Evolutionary conservation across 1,139 yeast species (phyloP).

Genomic region (Hansenula sp.): DNA sequence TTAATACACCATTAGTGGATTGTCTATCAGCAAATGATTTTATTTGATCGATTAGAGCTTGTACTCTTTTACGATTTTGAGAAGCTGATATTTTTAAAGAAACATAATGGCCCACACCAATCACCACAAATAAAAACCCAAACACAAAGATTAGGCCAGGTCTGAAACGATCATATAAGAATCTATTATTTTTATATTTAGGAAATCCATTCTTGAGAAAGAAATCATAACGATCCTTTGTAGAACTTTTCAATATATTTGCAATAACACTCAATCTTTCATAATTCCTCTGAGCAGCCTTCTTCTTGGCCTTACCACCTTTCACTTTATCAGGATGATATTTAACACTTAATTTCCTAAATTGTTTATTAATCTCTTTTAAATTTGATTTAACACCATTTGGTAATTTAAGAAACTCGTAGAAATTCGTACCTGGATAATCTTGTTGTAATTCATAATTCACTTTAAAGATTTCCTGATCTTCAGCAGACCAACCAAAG

Average conservation of each 20-base stretch:
- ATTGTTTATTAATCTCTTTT: conserved; percentile 69
- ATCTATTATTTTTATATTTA: conserved; percentile 54
- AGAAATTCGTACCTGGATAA: conserved; percentile 66
- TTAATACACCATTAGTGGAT: conserved; percentile 22
- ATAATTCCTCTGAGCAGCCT: conserved; percentile 28
- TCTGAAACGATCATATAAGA: conserved; percentile 48
- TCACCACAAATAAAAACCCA: conserved; percentile 41
- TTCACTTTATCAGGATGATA: conserved; percentile 79
- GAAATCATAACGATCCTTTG: conserved; percentile 77
- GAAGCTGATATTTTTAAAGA: conserved; percentile 49
- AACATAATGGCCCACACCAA: conserved; percentile 56
- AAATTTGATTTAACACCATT: conserved; percentile 49
- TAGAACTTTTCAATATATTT: conserved; percentile 60
- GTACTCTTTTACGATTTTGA: conserved; percentile 61
- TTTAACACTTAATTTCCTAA: conserved; percentile 63
- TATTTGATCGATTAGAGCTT: conserved; percentile 44
- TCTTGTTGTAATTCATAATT: conserved; percentile 63
- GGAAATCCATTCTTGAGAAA: conserved; percentile 87
- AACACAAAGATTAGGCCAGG: conserved; percentile 53
- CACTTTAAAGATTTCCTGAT: conserved; percentile 75
- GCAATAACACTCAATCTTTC: conserved; percentile 74
- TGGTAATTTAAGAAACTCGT: conserved; percentile 55
- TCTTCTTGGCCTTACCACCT: conserved; percentile 22
- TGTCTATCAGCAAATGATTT: conserved; percentile 25
- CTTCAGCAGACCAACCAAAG: conserved; percentile 49